Evolutionary conservation across 2,329 filamentous ascomycete species (phyloP).

Genomic region (Botrytis squamosa): DNA sequence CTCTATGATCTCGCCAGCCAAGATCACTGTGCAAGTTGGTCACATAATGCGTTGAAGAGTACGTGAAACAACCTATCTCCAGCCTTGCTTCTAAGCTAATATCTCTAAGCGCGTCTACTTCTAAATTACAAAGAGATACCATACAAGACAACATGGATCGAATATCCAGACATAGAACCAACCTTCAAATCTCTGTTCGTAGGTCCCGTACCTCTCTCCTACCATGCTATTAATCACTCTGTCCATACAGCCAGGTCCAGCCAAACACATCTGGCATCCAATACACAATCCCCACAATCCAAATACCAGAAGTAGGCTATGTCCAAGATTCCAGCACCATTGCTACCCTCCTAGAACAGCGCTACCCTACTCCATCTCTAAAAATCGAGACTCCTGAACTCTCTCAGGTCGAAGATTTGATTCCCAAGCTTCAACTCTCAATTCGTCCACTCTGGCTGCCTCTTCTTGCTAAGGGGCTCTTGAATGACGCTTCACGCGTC

Average conservation of each 20-base stretch:
- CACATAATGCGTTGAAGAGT: constrained; percentile 72
- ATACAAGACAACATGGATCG: constrained; percentile 68
- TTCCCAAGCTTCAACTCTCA: constrained; percentile 38
- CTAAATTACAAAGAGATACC: constrained; percentile 67
- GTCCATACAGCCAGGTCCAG: constrained; percentile 43
- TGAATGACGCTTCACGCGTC: constrained; percentile 50
- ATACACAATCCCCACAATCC: constrained; percentile 58
- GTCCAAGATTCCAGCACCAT: constrained; percentile 66
- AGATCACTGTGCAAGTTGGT: constrained; percentile 54
- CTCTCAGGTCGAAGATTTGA: constrained; percentile 45
- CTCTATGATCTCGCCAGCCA: constrained; percentile 64
- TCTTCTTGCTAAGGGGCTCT: constrained; percentile 49
- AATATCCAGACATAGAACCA: constrained; percentile 64
- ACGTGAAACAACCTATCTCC: constrained; percentile 27
- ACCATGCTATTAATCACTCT: constrained; percentile 14
- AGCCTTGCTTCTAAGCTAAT: neutral
- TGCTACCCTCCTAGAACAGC: constrained; percentile 55
- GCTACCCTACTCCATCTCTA: constrained; percentile 52
- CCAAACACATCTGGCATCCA: constrained; percentile 36
- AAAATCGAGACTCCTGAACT: constrained; percentile 55
- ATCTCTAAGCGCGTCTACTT: constrained; percentile 49
- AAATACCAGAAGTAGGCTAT: constrained; percentile 55
- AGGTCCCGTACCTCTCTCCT: neutral
- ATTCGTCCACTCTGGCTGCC: constrained; percentile 48
- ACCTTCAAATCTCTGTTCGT: constrained; percentile 55